Percentiles rank a stretch among this genome's conserved stretches.
Conservation (phyloP, 441 rosid species). For the Pelargonium myrrhifolium region DNA sequence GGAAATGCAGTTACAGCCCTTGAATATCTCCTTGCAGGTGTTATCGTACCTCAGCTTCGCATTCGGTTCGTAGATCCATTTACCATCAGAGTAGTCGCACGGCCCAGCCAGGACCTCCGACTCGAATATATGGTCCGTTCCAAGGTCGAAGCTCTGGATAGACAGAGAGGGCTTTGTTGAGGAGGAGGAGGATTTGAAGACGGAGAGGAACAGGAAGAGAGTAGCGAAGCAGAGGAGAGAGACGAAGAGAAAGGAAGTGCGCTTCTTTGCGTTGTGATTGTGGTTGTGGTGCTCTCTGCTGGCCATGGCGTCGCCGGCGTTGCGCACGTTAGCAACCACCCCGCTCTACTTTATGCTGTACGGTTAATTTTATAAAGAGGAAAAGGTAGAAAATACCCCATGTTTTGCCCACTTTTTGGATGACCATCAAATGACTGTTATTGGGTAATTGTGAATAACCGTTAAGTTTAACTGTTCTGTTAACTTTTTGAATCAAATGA, state of each 20-base stretch:
- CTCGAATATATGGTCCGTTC: too few relatives aligned
- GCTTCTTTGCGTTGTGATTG: too few relatives aligned
- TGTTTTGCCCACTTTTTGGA: too few relatives aligned
- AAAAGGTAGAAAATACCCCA: too few relatives aligned
- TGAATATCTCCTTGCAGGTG: conserved; percentile 80
- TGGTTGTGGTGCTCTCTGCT: conserved; percentile 16
- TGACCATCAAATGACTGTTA: too few relatives aligned
- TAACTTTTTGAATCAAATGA: too few relatives aligned
- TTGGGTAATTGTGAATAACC: too few relatives aligned
- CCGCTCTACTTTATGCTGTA: too few relatives aligned
- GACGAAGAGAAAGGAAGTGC: conserved; percentile 31
- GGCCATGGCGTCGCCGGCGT: conserved; percentile 23
- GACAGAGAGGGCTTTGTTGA: conserved; percentile 17
- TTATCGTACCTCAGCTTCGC: conserved; percentile 37
- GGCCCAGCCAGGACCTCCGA: conserved; percentile 12
- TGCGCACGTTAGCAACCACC: background rate
- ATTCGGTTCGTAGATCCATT: conserved; percentile 65
- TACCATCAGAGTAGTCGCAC: conserved; percentile 68
- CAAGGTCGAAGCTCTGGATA: background rate
- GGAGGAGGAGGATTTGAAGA: conserved; percentile 18
- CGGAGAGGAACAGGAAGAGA: conserved; percentile 52
- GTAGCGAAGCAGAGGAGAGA: conserved; percentile 66
- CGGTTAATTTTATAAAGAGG: too few relatives aligned
- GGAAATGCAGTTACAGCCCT: conserved; percentile 84
- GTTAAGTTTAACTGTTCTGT: too few relatives aligned